These are phyloP conservation scores for Cladobotryum protrusum DNA, from an alignment of 2,329 filamentous ascomycete genomes.

Conservation along the genomic window DNA sequence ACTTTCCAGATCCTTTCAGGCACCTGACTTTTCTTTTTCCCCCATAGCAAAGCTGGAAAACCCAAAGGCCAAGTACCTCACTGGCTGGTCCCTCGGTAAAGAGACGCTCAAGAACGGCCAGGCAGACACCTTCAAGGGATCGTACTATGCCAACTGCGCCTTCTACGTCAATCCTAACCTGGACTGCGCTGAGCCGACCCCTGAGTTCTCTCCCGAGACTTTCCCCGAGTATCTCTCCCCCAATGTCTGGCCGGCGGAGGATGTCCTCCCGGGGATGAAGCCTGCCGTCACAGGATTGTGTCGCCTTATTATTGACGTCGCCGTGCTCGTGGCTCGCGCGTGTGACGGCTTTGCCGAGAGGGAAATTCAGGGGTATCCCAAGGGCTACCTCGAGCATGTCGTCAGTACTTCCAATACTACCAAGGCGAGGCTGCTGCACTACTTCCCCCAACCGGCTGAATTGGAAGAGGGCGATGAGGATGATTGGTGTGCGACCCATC, in stretches of 20 bases:
- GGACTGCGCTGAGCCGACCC: conserved; percentile 55
- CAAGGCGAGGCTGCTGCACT: conserved; percentile 88
- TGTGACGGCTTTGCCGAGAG: conserved; percentile 80
- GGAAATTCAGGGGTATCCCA: conserved; percentile 70
- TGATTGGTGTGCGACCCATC: conserved; percentile 88
- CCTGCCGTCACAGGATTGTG: conserved; percentile 69
- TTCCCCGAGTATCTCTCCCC: conserved; percentile 85
- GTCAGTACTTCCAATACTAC: conserved; percentile 81
- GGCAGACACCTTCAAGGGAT: conserved; percentile 75
- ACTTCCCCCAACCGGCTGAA: conserved; percentile 62
- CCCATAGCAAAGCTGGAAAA: conserved; percentile 50
- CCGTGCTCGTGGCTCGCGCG: conserved; percentile 79
- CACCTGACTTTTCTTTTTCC: neutral
- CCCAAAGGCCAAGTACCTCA: conserved; percentile 55
- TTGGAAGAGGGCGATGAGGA: conserved; percentile 53
- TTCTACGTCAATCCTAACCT: conserved; percentile 63
- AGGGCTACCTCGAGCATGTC: conserved; percentile 77
- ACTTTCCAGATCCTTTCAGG: neutral
- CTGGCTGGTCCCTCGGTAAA: conserved; percentile 75
- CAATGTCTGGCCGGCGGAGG: conserved; percentile 77
- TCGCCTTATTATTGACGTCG: conserved; percentile 79
- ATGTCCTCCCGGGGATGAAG: conserved; percentile 68
- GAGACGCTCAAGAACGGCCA: conserved; percentile 73
- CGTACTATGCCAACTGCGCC: conserved; percentile 77
- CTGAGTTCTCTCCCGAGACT: conserved; percentile 50